Base-by-base conservation (phyloP, 306 rosid genomes). In the Geum urbanum region DNA sequence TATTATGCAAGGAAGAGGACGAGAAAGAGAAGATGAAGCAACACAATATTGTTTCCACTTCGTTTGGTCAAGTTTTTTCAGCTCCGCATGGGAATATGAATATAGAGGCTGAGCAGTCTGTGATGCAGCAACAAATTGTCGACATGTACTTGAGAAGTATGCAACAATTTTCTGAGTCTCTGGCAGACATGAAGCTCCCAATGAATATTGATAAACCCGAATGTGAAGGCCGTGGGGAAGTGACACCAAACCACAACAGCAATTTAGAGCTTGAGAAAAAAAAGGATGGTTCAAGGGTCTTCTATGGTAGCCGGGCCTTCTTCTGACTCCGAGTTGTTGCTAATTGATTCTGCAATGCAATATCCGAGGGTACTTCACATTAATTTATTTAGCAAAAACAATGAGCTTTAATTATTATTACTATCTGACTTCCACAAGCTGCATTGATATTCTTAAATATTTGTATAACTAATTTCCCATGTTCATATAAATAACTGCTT, bases 91-190 rank as follows among this genome's bases (percentile, higher is more conserved):
- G 87, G 79, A 88, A 86, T 63, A 79, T 83, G 50, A 90, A 86
- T 66, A 45, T 84, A 8, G 92, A 91, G 66, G 91, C 88, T 13
- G 97, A 91, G 80, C 90, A 89, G 37, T 80, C 88, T 68, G 89
- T 87, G 57, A 87, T 89, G 96, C 96, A 91, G 72, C 83, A 91
- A 72, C 97, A 91, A 56, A 88, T 91, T 75, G 92, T 88, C 50
- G 92, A 91, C 75, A 87, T 91, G 97, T 89, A 91, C 67, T 87
- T 87, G 96, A 89, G 86, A 66, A 91, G 96, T 74, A 91, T 89
- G 97, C 96, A 88, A 32, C 97, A 89, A 12, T 88, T 91, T 58
- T 88, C 92, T 0, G 91, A 91, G 81, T 91, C 96, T 15, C 81
- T 91, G 78, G 96, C 89, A 61, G 86, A 87, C 49, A 91, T 91